Evolutionary conservation across 495 filamentous ascomycete genomes (phyloP).

Genomic region (Trichoderma gamsii): DNA sequence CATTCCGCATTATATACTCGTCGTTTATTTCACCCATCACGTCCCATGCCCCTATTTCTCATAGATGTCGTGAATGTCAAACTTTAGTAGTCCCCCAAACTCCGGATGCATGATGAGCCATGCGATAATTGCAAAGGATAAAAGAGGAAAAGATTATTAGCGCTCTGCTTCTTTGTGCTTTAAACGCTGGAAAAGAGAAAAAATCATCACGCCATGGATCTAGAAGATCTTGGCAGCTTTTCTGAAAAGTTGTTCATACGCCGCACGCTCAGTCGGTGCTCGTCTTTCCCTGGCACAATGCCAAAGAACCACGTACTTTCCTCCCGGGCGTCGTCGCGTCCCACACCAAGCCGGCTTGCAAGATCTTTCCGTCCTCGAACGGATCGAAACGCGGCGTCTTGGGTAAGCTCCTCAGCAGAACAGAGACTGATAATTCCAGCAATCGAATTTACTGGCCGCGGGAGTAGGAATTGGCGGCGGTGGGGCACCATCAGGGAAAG

Average conservation of each 20-base stretch:
- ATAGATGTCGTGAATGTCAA: background rate
- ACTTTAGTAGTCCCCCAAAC: background rate
- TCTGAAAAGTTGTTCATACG: constrained; percentile 9
- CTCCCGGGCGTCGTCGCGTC: background rate
- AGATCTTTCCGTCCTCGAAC: constrained; percentile 2
- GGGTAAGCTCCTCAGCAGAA: constrained; percentile 60
- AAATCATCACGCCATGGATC: constrained; percentile 10
- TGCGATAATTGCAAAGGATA: background rate
- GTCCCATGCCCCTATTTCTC: background rate
- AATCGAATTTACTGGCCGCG: constrained; percentile 62
- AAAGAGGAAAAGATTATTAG: background rate
- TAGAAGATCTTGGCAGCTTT: constrained; percentile 1
- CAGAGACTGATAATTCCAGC: constrained; percentile 74
- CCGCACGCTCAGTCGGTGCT: constrained; percentile 3
- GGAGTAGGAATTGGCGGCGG: constrained; percentile 51
- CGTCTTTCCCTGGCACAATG: background rate
- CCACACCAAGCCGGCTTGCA: constrained; percentile 10
- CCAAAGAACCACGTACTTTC: constrained; percentile 16
- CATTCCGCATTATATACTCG: constrained; percentile 8
- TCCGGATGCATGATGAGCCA: background rate
- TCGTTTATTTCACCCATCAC: background rate
- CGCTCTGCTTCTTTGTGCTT: background rate
- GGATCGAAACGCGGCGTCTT: constrained; percentile 54
- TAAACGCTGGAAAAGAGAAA: background rate
- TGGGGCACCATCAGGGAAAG: constrained; percentile 48